Evolutionary conservation across 805 yeast genomes (phyloP).

Genomic region (Priceomyces medius): DNA sequence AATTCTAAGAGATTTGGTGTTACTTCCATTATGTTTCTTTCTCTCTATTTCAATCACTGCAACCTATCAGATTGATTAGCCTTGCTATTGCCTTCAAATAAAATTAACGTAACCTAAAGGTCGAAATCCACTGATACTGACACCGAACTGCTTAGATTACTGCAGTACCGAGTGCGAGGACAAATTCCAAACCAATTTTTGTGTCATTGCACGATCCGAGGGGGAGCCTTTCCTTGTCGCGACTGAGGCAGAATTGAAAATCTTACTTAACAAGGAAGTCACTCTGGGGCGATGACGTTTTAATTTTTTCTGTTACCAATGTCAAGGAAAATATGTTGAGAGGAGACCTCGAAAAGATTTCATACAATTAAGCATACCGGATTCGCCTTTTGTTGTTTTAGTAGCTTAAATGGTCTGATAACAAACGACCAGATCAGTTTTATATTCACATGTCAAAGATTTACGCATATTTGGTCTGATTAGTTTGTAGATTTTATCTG

Average conservation of each 20-base stretch:
- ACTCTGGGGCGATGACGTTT: no score
- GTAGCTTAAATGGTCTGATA: no score
- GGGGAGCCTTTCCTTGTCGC: background rate
- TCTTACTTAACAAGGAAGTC: background rate
- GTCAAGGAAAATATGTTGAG: no score
- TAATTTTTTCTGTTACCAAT: no score
- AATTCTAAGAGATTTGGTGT: conserved; percentile 73
- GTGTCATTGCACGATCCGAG: background rate
- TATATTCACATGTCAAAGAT: no score
- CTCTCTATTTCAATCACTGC: background rate
- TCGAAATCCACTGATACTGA: conserved; percentile 1
- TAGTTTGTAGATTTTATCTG: no score
- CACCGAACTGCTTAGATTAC: background rate
- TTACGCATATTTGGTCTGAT: no score
- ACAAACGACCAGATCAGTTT: no score
- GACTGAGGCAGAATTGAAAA: background rate
- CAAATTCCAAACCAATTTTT: conserved; percentile 2
- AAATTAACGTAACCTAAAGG: background rate
- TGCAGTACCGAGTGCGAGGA: conserved; percentile 1
- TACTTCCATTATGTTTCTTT: conserved; percentile 54
- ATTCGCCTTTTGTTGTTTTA: no score
- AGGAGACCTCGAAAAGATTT: no score
- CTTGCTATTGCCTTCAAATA: background rate
- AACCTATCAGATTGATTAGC: background rate
- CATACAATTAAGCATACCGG: no score